Conservation (phyloP, 1,139 yeast genomes). For the Citeromyces siamensis region DNA sequence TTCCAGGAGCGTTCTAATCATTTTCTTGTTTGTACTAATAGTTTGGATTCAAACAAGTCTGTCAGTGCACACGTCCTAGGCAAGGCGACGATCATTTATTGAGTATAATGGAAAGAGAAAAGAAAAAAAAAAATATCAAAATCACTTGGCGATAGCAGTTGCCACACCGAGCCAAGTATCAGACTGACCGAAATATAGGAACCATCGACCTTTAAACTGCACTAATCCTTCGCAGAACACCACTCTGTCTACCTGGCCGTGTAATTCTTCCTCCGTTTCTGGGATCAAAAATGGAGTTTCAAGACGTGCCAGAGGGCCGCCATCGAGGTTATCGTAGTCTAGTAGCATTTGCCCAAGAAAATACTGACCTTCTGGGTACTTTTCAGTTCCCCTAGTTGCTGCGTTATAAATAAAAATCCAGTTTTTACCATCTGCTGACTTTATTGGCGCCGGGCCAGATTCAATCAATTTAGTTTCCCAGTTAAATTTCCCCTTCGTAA, state of each 20-base stretch:
- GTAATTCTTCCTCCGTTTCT: constrained; percentile 3
- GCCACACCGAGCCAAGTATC: constrained; percentile 4
- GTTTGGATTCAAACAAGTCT: too few species aligned
- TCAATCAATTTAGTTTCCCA: constrained; percentile 4
- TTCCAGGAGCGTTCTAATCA: too few species aligned
- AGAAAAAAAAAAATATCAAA: neutral
- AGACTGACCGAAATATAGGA: constrained; percentile 4
- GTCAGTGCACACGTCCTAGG: too few species aligned
- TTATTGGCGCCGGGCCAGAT: constrained; percentile 5
- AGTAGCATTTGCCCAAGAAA: constrained; percentile 4
- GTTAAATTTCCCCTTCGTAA: constrained; percentile 1
- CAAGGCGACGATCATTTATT: too few species aligned
- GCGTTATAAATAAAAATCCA: constrained; percentile 5
- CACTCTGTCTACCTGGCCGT: constrained; percentile 5
- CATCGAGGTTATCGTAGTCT: constrained; percentile 1
- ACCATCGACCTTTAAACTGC: constrained; percentile 5
- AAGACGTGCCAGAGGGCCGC: constrained; percentile 4
- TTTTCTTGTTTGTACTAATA: too few species aligned
- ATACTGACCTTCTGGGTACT: constrained; percentile 4
- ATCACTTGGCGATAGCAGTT: neutral
- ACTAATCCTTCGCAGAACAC: constrained; percentile 5
- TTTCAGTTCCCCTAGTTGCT: constrained; percentile 3
- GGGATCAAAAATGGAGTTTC: constrained; percentile 4
- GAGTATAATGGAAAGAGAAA: neutral
- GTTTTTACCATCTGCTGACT: constrained; percentile 4